Evolutionary conservation across 345 rosid species (phyloP), one percentile per base, ranked within the genome.

Genomic region (Rubroshorea leprosula): DNA sequence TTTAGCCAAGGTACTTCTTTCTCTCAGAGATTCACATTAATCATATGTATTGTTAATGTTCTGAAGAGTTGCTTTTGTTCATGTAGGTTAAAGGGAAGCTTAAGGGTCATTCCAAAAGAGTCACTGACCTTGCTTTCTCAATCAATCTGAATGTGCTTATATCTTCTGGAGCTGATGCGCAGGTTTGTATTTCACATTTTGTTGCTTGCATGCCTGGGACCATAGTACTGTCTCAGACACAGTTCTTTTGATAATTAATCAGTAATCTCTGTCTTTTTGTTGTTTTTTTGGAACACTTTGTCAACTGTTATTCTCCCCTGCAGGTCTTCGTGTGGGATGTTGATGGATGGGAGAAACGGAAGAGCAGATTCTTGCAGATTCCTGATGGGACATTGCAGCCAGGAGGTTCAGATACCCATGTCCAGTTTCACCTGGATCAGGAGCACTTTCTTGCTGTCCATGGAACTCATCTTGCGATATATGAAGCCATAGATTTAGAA

Each of bases 91-190:
- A 21, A 48, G 35, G 60, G 57, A 68, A 61, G 65, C 81, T 78
- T 22, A 47, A 46, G 23, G 78, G 84, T 24, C 82, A 82, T 65
- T 51, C 64, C 9, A 57, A 68, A 45, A 64, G 73, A 55, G 68
- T 82, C 58, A 68, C 76, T 23, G 77, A 68, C 25, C 79, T 77
- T 21, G 74, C 79, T 61, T 79, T 79, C 71, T 75, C 83, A 12
- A 51, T 31, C 21, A 35, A 46, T 45, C 57, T 76, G 58, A 68
- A 71, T 45, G 31, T 61, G 43, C 72, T 77, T 12, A 68, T 79
- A n/a, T 82, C 80, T 65, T 68, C 79, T 15, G 84, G 82, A 56
- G 74, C 68, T 31, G 84, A 79, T 74, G 64, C 70, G 35, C 78
- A 74, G 82, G 84, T 82, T 58, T 51, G 70, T 49, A 5, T 51